Evolutionary conservation across 208 protist species (phyloP).

Genomic region (Leishmania tarentolae): DNA sequence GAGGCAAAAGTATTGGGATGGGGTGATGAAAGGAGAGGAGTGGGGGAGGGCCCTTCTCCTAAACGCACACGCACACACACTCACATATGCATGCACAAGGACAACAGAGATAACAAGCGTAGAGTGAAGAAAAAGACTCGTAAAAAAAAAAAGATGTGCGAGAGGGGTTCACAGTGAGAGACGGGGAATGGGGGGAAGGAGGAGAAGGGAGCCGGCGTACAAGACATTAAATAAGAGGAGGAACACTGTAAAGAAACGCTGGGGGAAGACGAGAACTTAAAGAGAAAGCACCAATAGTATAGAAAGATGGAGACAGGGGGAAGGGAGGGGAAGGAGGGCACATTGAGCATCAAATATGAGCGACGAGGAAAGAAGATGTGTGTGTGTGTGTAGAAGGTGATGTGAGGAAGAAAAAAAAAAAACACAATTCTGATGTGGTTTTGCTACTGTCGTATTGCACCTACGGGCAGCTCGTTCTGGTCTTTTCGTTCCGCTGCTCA

Average conservation of each 20-base stretch:
- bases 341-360: too few species aligned
- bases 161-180: not conserved
- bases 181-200: too few species aligned
- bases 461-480: not conserved
- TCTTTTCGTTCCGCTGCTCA: not conserved
- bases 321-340: too few species aligned
- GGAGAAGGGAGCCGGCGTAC: not conserved
- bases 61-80: slow-evolving; percentile 3
- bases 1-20: slow-evolving; percentile 2
- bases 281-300: not conserved
- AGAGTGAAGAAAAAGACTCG: not conserved
- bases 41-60: not conserved
- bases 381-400: too few species aligned
- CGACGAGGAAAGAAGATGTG: not conserved
- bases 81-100: slow-evolving; percentile 12
- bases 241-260: not conserved
- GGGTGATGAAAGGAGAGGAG: not conserved
- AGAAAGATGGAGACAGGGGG: not conserved
- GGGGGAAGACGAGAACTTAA: not conserved
- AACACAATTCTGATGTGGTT: not conserved
- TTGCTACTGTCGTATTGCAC: not conserved
- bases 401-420: not conserved
- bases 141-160: not conserved
- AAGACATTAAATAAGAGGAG: not conserved
- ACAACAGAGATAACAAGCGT: slow-evolving; percentile 15